Evolutionary conservation across 2,329 filamentous ascomycete genomes (phyloP).

Genomic region (Aaosphaeria arxii): DNA sequence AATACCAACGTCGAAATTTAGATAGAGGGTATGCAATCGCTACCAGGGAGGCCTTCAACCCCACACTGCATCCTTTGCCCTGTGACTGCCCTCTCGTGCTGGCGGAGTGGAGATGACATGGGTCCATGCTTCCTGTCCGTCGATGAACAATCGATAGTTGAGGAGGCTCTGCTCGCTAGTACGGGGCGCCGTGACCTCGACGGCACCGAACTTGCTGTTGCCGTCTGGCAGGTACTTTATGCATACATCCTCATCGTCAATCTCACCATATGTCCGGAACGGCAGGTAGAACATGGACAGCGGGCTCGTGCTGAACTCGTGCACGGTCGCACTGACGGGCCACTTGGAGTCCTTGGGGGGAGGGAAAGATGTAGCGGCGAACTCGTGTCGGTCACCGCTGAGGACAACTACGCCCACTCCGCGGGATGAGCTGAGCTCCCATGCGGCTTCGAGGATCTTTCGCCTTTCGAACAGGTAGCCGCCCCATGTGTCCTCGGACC

Average conservation of each 20-base stretch:
- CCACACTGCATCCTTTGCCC: constrained; percentile 47
- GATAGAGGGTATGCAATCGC: too few relatives aligned
- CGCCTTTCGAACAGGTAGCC: constrained; percentile 81
- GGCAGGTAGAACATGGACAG: constrained; percentile 94
- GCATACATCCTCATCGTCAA: constrained; percentile 75
- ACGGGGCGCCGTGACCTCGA: constrained; percentile 70
- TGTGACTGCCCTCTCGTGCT: constrained; percentile 35
- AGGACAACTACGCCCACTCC: constrained; percentile 79
- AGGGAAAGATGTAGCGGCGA: constrained; percentile 78
- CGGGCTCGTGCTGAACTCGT: constrained; percentile 90
- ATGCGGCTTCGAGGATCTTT: constrained; percentile 83
- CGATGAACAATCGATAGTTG: constrained; percentile 77
- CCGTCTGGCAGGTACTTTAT: constrained; percentile 85
- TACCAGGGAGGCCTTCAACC: constrained; percentile 17
- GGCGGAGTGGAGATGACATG: constrained; percentile 46
- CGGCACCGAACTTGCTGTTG: constrained; percentile 82
- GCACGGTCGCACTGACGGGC: constrained; percentile 54
- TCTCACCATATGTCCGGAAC: constrained; percentile 76
- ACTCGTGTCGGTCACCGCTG: constrained; percentile 94
- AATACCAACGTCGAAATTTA: too few relatives aligned
- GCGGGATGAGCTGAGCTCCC: constrained; percentile 70
- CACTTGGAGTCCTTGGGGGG: constrained; percentile 58
- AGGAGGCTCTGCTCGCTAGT: constrained; percentile 68
- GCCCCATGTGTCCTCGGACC: constrained; percentile 88
- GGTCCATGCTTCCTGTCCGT: constrained; percentile 77